Evolutionary conservation across 345 rosid genomes (phyloP), one percentile per base, ranked within the genome.

Genomic region (Lagerstroemia speciosa): DNA sequence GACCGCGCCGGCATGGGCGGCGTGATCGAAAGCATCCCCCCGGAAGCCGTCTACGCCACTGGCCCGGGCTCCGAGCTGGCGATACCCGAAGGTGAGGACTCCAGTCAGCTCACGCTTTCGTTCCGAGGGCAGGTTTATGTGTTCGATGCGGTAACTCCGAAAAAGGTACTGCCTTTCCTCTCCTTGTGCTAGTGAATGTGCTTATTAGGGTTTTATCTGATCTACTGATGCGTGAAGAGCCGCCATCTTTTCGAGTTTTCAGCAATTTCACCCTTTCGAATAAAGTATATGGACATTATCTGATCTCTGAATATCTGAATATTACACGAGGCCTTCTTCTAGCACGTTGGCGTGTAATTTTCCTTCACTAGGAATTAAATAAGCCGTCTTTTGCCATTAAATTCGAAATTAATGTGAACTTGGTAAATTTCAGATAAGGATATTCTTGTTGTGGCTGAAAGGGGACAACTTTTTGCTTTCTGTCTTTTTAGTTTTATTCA

Each of bases 91-190:
- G 72, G 37, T 5, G 72, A 69, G 27, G 67, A 43, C 24, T 61
- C 73, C 30, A 70, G 66, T 34, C 67, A 62, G 67, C 73, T 70
- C 46, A 70, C 73, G n/a, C 62, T 70, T 12, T 70, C 73, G 22
- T 70, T 70, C 52, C 41, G 62, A n/a, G 73, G 73, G 36, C 67
- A 70, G 67, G 73, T 70, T 46, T 70, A 70, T 48, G 67, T 70
- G 22, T 70, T 70, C 52, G 73, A 70, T 30, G 67, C 67, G 8
- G 67, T 70, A 11, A 45, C 73, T 0, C 67, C 73, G 11, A 45
- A 70, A 41, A 70, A 70, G 73, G 67, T 70, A 3, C 9, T 15
- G 29, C 22, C 15, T 62, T 36, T 64, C 46, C 67, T 14, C 67
- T 63, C 17, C 41, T 63, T 37, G 14, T 20, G 26, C 61, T 67